Percentiles rank a stretch among this genome's conserved stretches.
These are phyloP conservation scores for Xylariomycetidae sp. DNA, from an alignment of 2,329 filamentous ascomycete genomes.

Conservation along the genomic window DNA sequence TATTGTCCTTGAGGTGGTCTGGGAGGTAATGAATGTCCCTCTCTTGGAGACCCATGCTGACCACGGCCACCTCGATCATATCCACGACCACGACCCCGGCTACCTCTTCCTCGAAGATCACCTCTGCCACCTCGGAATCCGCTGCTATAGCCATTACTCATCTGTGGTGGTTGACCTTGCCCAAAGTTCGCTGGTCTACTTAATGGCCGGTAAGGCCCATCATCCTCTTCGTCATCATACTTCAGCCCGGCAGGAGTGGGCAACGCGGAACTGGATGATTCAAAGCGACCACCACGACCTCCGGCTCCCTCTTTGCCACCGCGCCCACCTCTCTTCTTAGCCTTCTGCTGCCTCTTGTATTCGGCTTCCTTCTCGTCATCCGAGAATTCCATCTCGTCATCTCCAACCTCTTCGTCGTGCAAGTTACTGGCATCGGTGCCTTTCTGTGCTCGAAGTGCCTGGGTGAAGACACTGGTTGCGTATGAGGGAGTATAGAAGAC, in stretches of 20 bases:
- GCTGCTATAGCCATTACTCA: constrained; percentile 18
- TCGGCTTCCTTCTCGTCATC: constrained; percentile 93
- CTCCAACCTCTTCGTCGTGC: constrained; percentile 83
- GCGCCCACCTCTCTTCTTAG: constrained; percentile 50
- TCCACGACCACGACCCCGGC: constrained; percentile 27
- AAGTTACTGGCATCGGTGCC: constrained; percentile 93
- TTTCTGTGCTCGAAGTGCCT: constrained; percentile 72
- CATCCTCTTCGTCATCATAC: constrained; percentile 62
- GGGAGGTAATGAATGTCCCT: constrained; percentile 38
- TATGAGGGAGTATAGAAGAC: constrained; percentile 78
- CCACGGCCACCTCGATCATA: constrained; percentile 33
- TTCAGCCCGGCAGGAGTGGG: constrained; percentile 45
- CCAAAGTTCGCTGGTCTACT: constrained; percentile 62
- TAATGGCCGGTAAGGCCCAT: constrained; percentile 68
- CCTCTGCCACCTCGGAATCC: constrained; percentile 37
- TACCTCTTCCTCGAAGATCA: constrained; percentile 43
- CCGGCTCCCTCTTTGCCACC: constrained; percentile 33
- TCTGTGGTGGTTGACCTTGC: constrained; percentile 37
- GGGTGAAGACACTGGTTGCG: constrained; percentile 81
- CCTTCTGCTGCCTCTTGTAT: constrained; percentile 66
- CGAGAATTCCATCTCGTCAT: constrained; percentile 90
- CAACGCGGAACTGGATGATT: constrained; percentile 30
- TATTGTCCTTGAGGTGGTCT: constrained; percentile 19
- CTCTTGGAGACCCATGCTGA: constrained; percentile 37
- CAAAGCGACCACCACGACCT: constrained; percentile 31